Evolutionary conservation across 1,284 basidiomycete genomes (phyloP), one percentile per base, ranked within the genome.

Genomic region (Puccinia triticina): DNA sequence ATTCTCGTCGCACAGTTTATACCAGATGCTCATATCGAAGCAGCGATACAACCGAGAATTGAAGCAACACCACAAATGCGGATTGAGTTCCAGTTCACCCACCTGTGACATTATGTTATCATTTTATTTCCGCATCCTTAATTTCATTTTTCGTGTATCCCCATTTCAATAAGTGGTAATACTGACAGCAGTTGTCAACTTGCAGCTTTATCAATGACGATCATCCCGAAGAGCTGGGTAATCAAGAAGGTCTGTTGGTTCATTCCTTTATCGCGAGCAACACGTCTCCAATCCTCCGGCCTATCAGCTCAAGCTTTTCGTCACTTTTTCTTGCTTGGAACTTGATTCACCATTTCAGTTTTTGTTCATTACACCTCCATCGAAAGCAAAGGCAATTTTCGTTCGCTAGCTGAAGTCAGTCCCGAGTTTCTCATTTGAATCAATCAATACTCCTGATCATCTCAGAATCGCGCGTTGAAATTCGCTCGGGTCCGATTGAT

Each of bases 281-380:
- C 16, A 40, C 34, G 34, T 12, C 16, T 21, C 3, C 18, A 14
- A 46, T 14, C 14, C 43, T 46, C 43, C 43, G 43, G 43, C 43
- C 43, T 14, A 46, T 14, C 7, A 46, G 43, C 43, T 46, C 43
- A 46, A 8, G 48, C 5, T 50, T 8, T 50, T 18, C 18, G 48
- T 16, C 48, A 8, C 18, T 50, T 46, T 76, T 43, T 48, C 43
- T 64, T 40, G 48, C 23, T 4, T 61, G 37, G 34, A 1, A 23
- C 40, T 26, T 23, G n/a, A 29, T 80, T 26, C 16, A 14, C 37
- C 53, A 29, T n/a, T 23, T 18, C 23, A 82, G 80, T 82, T 50
- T 82, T 82, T 69, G 80, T 82, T 7, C 80, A 82, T 82, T 82
- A 82, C 43, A 82, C 80, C 12, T 82, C 80, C 18, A 82, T 82